Evolutionary conservation across 306 rosid genomes (phyloP), one percentile per base, ranked within the genome.

Genomic region (Cicer cuneatum): DNA sequence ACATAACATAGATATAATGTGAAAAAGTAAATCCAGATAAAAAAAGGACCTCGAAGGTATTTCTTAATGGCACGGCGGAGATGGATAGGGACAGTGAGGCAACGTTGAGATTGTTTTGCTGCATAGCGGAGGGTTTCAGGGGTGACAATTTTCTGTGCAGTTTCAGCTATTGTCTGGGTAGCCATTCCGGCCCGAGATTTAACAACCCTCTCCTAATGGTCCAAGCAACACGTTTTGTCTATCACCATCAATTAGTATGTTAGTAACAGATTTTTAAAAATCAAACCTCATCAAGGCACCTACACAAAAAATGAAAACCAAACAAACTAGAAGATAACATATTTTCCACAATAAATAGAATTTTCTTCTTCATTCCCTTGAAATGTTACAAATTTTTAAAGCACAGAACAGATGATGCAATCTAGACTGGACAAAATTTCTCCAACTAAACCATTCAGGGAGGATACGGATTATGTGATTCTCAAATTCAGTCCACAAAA

Each of bases 51-150:
- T 92, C 78, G 86, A 71, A 94, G 88, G 82, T 91, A 92, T 72
- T 87, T 89, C 73, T 92, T 94, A 37, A 92, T 89, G 80, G 98
- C 89, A 15, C 89, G 96, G 60, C 99, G 97, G 37, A 92, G 96
- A 78, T 72, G 91, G 40, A 94, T 83, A 14, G 97, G 95, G 63
- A 92, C 90, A 51, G 76, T 60, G 73, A 85, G 83, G 81, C 96
- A 94, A 10, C 95, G 86, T 65, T 83, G 49, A 7, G 99, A 94
- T 48, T 94, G 98, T 72, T 86, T 94, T 67, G 96, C 98, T 5
- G 96, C 97, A 61, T 80, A 35, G 80, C 86, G 96, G 42, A 94
- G 85, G 66, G 83, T 79, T 78, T 90, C 92, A 3, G 86, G 83
- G 10, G 89, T 88, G 59, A 93, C 60, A 18, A 91, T 58, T 79